Conservation (phyloP, 108 stramenopile species). For the Mediolabrus comicus region DNA sequence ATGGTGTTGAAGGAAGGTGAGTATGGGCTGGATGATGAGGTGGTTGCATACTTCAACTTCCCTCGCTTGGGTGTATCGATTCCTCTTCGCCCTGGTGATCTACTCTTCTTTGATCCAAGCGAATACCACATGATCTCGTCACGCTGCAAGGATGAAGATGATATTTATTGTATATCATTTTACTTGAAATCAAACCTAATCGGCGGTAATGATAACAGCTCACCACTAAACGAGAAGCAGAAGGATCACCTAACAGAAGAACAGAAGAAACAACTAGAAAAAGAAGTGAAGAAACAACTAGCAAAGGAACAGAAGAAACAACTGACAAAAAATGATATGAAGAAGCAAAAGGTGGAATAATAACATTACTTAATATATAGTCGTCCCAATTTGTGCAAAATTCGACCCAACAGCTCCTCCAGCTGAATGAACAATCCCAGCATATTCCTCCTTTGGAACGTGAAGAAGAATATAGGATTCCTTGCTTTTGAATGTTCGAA, state of each 20-base stretch:
- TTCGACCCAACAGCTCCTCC: constrained; percentile 25
- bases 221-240: too few species aligned
- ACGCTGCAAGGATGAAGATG: background rate
- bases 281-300: too few species aligned
- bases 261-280: too few species aligned
- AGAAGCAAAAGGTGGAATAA: too few species aligned
- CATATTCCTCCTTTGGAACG: constrained; percentile 35
- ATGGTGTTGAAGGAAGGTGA: background rate
- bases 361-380: too few species aligned
- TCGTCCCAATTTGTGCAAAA: too few species aligned
- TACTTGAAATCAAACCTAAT: background rate
- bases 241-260: too few species aligned
- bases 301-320: too few species aligned
- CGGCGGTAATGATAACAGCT: background rate
- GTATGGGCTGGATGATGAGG: background rate
- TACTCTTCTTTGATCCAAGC: background rate
- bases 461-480: constrained; percentile 18
- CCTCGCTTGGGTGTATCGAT: background rate
- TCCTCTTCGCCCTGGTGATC: background rate
- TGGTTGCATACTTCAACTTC: background rate
- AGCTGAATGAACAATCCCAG: constrained; percentile 36
- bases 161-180: background rate
- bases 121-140: background rate
- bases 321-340: too few species aligned
- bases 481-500: constrained; percentile 15